Conservation (phyloP, 768 basidiomycete species). For the Russula dissimulans region DNA sequence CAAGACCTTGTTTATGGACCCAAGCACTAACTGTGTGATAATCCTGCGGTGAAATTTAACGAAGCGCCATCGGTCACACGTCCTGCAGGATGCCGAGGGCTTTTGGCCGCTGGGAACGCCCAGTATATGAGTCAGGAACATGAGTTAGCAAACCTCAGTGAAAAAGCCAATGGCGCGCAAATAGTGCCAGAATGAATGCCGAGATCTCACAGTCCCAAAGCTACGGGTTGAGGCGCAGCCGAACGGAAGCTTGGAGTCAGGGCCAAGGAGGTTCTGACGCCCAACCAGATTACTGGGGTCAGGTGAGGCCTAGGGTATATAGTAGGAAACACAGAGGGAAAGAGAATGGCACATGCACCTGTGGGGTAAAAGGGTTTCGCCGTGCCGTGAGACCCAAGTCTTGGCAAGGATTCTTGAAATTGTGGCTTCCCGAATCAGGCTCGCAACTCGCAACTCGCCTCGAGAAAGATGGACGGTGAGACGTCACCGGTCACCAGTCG, state of each 20-base stretch:
- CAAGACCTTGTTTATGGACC: too few relatives aligned
- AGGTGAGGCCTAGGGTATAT: not conserved
- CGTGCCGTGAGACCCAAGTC: not conserved
- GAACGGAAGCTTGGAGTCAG: not conserved
- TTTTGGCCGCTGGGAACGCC: not conserved
- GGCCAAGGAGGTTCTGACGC: not conserved
- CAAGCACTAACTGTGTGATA: too few relatives aligned
- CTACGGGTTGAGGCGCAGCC: not conserved
- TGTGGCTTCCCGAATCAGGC: not conserved
- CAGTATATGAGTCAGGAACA: not conserved
- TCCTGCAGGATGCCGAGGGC: not conserved
- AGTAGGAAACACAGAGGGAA: not conserved
- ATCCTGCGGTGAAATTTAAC: not conserved
- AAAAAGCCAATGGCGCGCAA: not conserved
- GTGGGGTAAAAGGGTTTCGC: not conserved
- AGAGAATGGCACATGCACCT: too few relatives aligned
- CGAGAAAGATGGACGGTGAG: not conserved
- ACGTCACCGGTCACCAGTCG: not conserved
- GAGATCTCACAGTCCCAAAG: not conserved
- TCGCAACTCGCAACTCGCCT: too few relatives aligned
- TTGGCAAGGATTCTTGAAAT: not conserved
- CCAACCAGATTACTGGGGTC: not conserved
- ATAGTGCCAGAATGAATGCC: not conserved
- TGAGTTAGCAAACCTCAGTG: not conserved
- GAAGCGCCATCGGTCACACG: not conserved